Evolutionary conservation across 2,329 filamentous ascomycete species (phyloP), one percentile per base, ranked within the genome.

Genomic region (Teratosphaeria pseudoeucalypti): DNA sequence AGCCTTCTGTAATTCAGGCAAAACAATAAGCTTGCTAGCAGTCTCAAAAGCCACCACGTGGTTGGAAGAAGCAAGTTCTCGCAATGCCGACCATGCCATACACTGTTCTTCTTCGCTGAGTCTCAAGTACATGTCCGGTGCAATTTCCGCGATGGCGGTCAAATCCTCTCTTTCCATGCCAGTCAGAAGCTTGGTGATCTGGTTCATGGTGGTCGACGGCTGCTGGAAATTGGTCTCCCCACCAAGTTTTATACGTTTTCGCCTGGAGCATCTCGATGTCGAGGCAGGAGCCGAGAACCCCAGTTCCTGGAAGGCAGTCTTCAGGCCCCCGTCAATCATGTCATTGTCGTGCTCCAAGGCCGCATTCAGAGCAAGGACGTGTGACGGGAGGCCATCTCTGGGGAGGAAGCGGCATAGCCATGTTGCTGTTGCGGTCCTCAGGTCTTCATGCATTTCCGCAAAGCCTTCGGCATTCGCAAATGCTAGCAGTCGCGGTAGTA

Each of bases 1-100:
- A 23, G 82, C 83, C 60, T 76, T 72, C 27, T 73, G 70, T 16
- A 79, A 68, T 34, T 63, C 72, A 7, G 76, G 74, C 43, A 77
- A 61, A 52, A 78, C 68, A 19, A 74, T 67, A n/a, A 75, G 63
- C 64, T 62, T 59, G 3, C 54, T 43, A 27, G 70, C 58, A 0
- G 58, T 63, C 34, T 49, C 52, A 5, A 64, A 19, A 6, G 63
- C 54, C 1, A 54, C 52, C 12, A 55, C 43, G 27, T 62, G 52
- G 10, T 67, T 62, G 12, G 59, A 47, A 5, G 58, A 19, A 14
- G 65, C 64, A 29, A 68, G 59, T 7, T 68, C 61, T 16, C 60
- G 57, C 10, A 72, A 59, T 19, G 53, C 55, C 37, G 64, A 60
- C 69, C 69, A 72, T 2, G 62, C 64, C n/a, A 55, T 19, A 43